Evolutionary conservation across 2,329 filamentous ascomycete species (phyloP).

Genomic region (Gnomoniopsis smithogilvyi): DNA sequence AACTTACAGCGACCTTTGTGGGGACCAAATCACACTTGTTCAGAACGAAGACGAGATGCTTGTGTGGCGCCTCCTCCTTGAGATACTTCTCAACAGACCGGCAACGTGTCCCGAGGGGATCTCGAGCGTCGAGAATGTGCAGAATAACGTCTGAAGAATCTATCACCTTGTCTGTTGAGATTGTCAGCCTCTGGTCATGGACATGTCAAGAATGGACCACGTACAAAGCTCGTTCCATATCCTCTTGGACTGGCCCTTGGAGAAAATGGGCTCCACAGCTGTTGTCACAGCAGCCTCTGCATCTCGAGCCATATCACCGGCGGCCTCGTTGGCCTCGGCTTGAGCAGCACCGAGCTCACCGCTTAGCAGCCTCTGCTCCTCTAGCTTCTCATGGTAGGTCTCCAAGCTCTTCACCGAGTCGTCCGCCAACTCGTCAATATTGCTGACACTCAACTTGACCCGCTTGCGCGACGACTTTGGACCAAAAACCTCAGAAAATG

Average conservation of each 20-base stretch:
- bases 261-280: slow-evolving; percentile 83
- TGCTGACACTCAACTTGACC: slow-evolving; percentile 82
- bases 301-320: slow-evolving; percentile 32
- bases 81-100: slow-evolving; percentile 91
- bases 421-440: slow-evolving; percentile 76
- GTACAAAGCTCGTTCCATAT: slow-evolving; percentile 88
- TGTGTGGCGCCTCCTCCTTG: slow-evolving; percentile 88
- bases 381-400: slow-evolving; percentile 73
- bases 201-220: slow-evolving; percentile 10
- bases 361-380: slow-evolving; percentile 74
- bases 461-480: slow-evolving; percentile 91
- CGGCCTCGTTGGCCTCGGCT: slow-evolving; percentile 41
- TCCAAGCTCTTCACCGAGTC: slow-evolving; percentile 79
- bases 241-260: slow-evolving; percentile 90
- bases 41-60: slow-evolving; percentile 85
- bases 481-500: slow-evolving; percentile 87
- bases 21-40: slow-evolving; percentile 95
- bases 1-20: slow-evolving; percentile 90
- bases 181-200: slow-evolving; percentile 12
- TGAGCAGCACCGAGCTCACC: slow-evolving; percentile 60
- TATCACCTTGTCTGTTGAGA: slow-evolving; percentile 71
- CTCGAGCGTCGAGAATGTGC: slow-evolving; percentile 88
- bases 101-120: slow-evolving; percentile 87
- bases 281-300: slow-evolving; percentile 49
- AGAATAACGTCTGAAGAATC: slow-evolving; percentile 95